These are phyloP conservation scores for Pinus albicaulis DNA, from an alignment of 75 land plant species.

Conservation along the genomic window DNA sequence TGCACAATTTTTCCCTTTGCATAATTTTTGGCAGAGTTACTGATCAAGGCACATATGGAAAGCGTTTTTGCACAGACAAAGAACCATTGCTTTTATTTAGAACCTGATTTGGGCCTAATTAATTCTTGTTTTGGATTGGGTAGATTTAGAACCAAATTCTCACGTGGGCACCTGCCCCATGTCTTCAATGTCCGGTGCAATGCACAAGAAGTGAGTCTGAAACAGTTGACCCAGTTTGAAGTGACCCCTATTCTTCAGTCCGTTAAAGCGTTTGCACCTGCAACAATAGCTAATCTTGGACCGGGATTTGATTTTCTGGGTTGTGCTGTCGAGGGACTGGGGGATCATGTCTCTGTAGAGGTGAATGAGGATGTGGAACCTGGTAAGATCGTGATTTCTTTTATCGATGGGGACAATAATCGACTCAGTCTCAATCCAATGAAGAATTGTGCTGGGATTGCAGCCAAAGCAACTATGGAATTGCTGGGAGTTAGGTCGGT, in stretches of 20 bases:
- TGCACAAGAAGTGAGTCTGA: conserved; percentile 17
- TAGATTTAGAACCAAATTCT: background rate
- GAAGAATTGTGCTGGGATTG: conserved; percentile 95
- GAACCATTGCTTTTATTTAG: background rate
- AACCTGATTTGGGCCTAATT: background rate
- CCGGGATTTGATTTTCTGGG: conserved; percentile 98
- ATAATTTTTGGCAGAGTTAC: too few relatives aligned
- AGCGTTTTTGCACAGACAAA: background rate
- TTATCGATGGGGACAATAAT: conserved; percentile 43
- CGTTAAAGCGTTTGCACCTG: conserved; percentile 86
- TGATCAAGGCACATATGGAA: background rate
- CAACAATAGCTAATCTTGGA: conserved; percentile 97
- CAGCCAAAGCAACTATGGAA: conserved; percentile 77
- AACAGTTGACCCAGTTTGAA: conserved; percentile 31
- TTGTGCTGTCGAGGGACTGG: conserved; percentile 88
- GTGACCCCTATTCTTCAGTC: conserved; percentile 52
- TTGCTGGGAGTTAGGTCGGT: conserved; percentile 65
- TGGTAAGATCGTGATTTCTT: conserved; percentile 58
- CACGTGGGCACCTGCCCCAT: background rate
- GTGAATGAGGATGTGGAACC: conserved; percentile 53
- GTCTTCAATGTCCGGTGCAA: conserved; percentile 2
- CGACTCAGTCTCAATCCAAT: conserved; percentile 63
- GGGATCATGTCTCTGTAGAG: conserved; percentile 71
- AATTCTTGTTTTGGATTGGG: background rate
- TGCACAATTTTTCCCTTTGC: too few relatives aligned